Conservation (phyloP, 2,329 filamentous ascomycete genomes). For the Claviceps fusiformis region DNA sequence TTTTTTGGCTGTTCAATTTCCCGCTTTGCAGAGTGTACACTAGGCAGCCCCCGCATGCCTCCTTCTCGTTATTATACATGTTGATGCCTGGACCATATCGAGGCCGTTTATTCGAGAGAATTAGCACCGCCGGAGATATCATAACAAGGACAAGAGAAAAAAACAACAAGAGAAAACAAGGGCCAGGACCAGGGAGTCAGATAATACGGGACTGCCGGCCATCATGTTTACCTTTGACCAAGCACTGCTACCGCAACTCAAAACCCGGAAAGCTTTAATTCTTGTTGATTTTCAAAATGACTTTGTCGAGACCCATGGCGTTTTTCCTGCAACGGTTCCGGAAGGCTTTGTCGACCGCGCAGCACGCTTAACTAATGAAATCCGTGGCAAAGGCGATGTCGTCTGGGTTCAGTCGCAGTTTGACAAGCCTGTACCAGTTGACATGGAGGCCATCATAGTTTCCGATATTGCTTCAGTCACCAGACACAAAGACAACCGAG, state of each 20-base stretch:
- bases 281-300: slow-evolving; percentile 85
- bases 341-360: slow-evolving; percentile 55
- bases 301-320: slow-evolving; percentile 57
- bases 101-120: background rate
- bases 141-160: background rate
- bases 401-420: slow-evolving; percentile 79
- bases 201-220: background rate
- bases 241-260: slow-evolving; percentile 39
- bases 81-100: background rate
- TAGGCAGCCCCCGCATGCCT: background rate
- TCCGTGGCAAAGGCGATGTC: slow-evolving; percentile 58
- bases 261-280: slow-evolving; percentile 57
- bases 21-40: background rate
- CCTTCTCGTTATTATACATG: background rate
- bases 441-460: slow-evolving; percentile 37
- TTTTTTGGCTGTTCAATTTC: background rate
- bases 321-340: slow-evolving; percentile 51
- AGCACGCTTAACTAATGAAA: slow-evolving; percentile 51
- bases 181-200: background rate
- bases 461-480: slow-evolving; percentile 19
- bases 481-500: slow-evolving; percentile 6
- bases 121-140: background rate
- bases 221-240: slow-evolving; percentile 44
- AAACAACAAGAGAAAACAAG: background rate
- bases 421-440: slow-evolving; percentile 43